A percentile compares a stretch with the other conserved stretches of the same genome.
Evolutionary conservation across 371 early-diverging fungal species (phyloP).

Genomic region (Fennellomyces sp.): DNA sequence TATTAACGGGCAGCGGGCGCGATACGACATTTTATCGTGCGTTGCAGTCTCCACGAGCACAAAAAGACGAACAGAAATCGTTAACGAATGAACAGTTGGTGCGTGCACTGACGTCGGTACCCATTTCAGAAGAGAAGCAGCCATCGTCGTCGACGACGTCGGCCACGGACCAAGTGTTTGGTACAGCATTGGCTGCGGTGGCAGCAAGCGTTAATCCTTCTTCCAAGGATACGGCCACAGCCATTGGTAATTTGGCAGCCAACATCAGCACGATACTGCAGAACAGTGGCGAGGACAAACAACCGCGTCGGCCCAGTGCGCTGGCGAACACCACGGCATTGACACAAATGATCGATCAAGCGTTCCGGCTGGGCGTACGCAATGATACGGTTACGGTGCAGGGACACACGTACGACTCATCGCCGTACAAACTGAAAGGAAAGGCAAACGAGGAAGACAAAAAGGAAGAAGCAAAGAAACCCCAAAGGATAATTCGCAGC

Average conservation of each 20-base stretch:
- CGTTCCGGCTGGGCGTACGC: slow-evolving; percentile 6
- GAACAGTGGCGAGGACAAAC: slow-evolving; percentile 8
- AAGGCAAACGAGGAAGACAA: not conserved
- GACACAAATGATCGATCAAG: slow-evolving; percentile 15
- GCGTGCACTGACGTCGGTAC: slow-evolving; percentile 36
- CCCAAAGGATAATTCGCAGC: slow-evolving; percentile 54
- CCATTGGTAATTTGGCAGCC: slow-evolving; percentile 41
- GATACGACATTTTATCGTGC: slow-evolving; percentile 3
- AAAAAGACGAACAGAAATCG: not conserved
- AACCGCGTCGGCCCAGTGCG: slow-evolving; percentile 19
- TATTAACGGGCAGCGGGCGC: slow-evolving; percentile 9
- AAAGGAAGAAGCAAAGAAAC: slow-evolving; percentile 17
- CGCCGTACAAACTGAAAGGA: not conserved
- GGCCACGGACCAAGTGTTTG: slow-evolving; percentile 27
- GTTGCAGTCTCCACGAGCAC: not conserved
- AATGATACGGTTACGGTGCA: not conserved
- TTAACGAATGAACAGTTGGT: slow-evolving; percentile 45
- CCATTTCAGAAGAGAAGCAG: not conserved
- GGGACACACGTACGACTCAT: not conserved
- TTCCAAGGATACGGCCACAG: slow-evolving; percentile 4
- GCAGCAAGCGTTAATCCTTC: slow-evolving; percentile 14
- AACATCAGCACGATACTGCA: slow-evolving; percentile 34
- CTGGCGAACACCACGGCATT: slow-evolving; percentile 2
- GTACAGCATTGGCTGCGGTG: slow-evolving; percentile 42
- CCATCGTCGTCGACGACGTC: not conserved